A percentile compares a stretch with the other conserved stretches of the same genome.
Evolutionary conservation across 2,329 filamentous ascomycete genomes (phyloP).

Genomic region (Sporothrix curviconia): DNA sequence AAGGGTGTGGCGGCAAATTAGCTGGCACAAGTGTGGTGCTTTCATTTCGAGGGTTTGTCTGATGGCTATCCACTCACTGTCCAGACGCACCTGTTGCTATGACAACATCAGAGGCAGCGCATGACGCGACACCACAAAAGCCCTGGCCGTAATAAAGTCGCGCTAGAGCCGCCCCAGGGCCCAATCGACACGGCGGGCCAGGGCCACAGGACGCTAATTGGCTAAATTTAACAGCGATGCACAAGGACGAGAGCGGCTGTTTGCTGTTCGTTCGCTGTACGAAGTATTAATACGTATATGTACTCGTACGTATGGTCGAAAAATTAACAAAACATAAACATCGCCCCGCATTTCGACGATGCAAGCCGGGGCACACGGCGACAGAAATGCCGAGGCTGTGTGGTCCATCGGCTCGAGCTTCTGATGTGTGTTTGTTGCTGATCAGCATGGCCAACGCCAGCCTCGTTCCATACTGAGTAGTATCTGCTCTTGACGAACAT

Average conservation of each 20-base stretch:
- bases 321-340: too few species aligned
- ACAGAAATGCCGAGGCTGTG: conserved; percentile 4
- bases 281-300: too few species aligned
- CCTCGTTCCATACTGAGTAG: too few species aligned
- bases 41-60: conserved; percentile 11
- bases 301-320: too few species aligned
- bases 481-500: too few species aligned
- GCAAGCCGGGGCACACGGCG: too few species aligned
- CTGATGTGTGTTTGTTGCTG: not conserved
- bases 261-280: not conserved
- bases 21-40: conserved; percentile 11
- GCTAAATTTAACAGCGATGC: not conserved
- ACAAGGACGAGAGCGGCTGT: not conserved
- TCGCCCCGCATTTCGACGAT: too few species aligned
- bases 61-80: not conserved
- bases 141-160: not conserved
- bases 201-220: conserved; percentile 6
- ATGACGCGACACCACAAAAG: conserved; percentile 4
- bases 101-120: conserved; percentile 3
- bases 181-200: conserved; percentile 2
- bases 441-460: too few species aligned
- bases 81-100: conserved; percentile 11
- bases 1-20: conserved; percentile 15
- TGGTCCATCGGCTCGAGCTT: not conserved
- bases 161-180: not conserved